These are phyloP conservation scores for Yamadazyma dushanensis DNA, from an alignment of 1,139 yeast species.

Conservation along the genomic window DNA sequence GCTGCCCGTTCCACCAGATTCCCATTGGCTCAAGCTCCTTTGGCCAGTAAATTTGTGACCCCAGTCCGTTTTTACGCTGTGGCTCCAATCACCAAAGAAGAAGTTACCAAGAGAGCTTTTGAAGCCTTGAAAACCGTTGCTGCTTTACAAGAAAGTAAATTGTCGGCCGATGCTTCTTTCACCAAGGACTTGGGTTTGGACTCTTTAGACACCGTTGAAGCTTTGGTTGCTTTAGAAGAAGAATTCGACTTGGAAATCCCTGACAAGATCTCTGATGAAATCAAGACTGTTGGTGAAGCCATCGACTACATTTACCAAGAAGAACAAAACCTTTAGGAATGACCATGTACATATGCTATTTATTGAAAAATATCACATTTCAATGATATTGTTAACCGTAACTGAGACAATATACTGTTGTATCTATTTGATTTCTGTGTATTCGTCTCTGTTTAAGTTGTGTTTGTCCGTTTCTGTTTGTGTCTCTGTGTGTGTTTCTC, in stretches of 20 bases:
- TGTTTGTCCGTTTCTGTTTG: too few species aligned
- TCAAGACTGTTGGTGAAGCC: conserved; percentile 69
- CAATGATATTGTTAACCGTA: too few species aligned
- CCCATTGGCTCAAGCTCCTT: conserved; percentile 31
- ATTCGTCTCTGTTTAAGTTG: too few species aligned
- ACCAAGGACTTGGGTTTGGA: conserved; percentile 68
- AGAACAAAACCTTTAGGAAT: conserved; percentile 41
- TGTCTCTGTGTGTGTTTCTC: too few species aligned
- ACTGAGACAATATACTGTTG: too few species aligned
- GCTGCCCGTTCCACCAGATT: conserved; percentile 28
- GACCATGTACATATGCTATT: conserved; percentile 9
- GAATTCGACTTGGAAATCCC: conserved; percentile 72
- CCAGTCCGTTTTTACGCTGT: conserved; percentile 49
- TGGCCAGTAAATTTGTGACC: conserved; percentile 23
- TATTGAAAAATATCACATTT: conserved; percentile 1
- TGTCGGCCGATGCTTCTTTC: conserved; percentile 48
- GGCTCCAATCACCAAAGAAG: conserved; percentile 48
- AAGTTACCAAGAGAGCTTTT: conserved; percentile 48
- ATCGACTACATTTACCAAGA: conserved; percentile 57
- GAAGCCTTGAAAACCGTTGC: conserved; percentile 54
- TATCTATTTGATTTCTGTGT: not conserved
- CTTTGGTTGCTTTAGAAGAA: conserved; percentile 71
- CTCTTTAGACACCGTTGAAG: conserved; percentile 70
- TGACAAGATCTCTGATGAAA: conserved; percentile 66
- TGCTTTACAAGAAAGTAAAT: conserved; percentile 49